Conservation (phyloP, 768 basidiomycete species). For the Russula abietina region DNA sequence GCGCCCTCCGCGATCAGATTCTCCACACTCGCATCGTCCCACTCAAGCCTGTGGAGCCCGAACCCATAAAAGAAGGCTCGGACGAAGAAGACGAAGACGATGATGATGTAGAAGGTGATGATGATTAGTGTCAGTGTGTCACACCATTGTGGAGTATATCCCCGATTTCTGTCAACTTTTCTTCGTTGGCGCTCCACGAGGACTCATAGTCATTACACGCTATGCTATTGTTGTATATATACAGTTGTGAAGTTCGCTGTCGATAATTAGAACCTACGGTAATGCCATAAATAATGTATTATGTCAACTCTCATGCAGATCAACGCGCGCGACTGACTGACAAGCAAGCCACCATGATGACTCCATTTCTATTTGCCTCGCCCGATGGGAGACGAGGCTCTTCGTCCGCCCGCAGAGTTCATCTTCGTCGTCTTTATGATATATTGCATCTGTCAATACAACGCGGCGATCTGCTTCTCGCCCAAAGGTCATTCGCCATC, state of each 20-base stretch:
- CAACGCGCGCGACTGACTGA: background rate
- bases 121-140: background rate
- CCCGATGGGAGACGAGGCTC: constrained; percentile 43
- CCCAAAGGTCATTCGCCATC: constrained; percentile 66
- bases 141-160: background rate
- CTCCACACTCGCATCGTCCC: constrained; percentile 27
- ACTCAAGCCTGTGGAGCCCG: constrained; percentile 22
- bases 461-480: constrained; percentile 55
- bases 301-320: background rate
- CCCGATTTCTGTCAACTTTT: background rate
- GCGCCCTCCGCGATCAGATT: constrained; percentile 47
- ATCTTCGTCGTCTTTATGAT: constrained; percentile 71
- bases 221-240: background rate
- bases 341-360: constrained; percentile 29
- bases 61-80: constrained; percentile 21
- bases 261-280: background rate
- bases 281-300: background rate
- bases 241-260: background rate
- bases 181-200: background rate
- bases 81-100: background rate
- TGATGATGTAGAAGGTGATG: background rate
- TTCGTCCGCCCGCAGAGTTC: constrained; percentile 59
- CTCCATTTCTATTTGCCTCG: constrained; percentile 55
- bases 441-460: constrained; percentile 66
- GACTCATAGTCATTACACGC: background rate